Conservation (phyloP, 768 basidiomycete genomes). For the Paxillus ammoniavirescens region DNA sequence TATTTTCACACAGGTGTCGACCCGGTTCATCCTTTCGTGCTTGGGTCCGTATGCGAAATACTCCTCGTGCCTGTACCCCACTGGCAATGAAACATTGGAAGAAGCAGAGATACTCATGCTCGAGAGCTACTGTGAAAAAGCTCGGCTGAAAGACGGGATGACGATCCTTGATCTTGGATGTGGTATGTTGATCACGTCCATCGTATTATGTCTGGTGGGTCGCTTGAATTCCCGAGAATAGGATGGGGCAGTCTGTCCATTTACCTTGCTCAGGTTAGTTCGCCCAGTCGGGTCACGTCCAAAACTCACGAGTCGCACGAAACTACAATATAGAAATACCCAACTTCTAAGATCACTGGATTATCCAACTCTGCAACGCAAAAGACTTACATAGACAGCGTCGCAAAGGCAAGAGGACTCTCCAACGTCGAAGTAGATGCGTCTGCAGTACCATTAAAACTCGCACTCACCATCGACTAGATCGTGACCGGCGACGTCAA, state of each 20-base stretch:
- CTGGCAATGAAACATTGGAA: conserved; percentile 54
- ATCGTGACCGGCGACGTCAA: conserved; percentile 73
- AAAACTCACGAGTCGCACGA: not conserved
- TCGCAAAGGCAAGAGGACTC: conserved; percentile 47
- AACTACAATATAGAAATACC: conserved; percentile 53
- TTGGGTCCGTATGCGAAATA: conserved; percentile 68
- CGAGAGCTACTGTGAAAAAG: conserved; percentile 65
- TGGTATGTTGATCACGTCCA: conserved; percentile 34
- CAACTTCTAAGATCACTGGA: conserved; percentile 57
- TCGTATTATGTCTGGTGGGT: not conserved
- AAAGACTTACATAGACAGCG: conserved; percentile 58
- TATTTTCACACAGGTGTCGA: conserved; percentile 44
- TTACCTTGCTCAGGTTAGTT: conserved; percentile 55
- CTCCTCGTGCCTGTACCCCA: conserved; percentile 63
- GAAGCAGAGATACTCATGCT: conserved; percentile 68
- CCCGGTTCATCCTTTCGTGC: conserved; percentile 62
- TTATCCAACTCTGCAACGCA: conserved; percentile 70
- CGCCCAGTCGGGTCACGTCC: not conserved
- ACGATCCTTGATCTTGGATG: conserved; percentile 70
- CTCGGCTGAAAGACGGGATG: conserved; percentile 56
- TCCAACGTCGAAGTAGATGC: conserved; percentile 49
- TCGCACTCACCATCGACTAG: conserved; percentile 21
- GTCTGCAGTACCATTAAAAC: not conserved
- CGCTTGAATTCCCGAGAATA: conserved; percentile 14
- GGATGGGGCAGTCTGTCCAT: conserved; percentile 74